Evolutionary conservation across 768 basidiomycete genomes (phyloP), one percentile per base, ranked within the genome.

Genomic region (Macrolepiota fuliginosa): DNA sequence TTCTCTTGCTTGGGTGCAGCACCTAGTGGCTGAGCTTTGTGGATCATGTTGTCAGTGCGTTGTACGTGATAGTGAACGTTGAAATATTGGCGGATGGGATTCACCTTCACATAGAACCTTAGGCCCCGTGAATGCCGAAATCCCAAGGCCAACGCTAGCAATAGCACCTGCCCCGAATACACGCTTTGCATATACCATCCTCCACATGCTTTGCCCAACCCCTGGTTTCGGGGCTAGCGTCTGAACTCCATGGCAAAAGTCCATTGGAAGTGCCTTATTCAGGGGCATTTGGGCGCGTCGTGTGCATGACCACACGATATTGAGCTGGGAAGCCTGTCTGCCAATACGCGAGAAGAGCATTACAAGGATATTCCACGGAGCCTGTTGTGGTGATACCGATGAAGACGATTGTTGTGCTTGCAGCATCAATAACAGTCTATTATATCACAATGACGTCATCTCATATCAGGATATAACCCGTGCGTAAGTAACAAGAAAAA

Each of bases 51-150:
- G n/a, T 42, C 40, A 22, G 40, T 22, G 54, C 22, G 39, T 29
- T 24, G 15, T 32, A 11, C 32, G 2, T 22, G 24, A 45, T 22
- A 40, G 12, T 27, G 27, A 19, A 37, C 11, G 12, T 3, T 1
- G n/a, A 25, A 36, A n/a, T 35, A 37, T 32, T 36, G 22, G 3
- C 39, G 9, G 13, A 32, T 10, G 17, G 15, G 35, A 72, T 77
- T 66, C 67, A 83, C 87, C 76, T 68, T 90, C 88, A 67, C 86
- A 87, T 60, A 81, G 72, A 22, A 85, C 72, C 35, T 69, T 68
- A 3, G 76, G 71, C 40, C 69, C 72, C 1, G 71, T 64, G 45
- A 76, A 70, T 35, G 73, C 65, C 3, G 78, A 73, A 27, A 83
- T 64, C 12, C 83, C 81, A 3, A 88, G 66, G 12, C 81, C 81